These are phyloP conservation scores for Akanthomyces muscarius DNA, from an alignment of 2,329 filamentous ascomycete genomes.

Conservation along the genomic window DNA sequence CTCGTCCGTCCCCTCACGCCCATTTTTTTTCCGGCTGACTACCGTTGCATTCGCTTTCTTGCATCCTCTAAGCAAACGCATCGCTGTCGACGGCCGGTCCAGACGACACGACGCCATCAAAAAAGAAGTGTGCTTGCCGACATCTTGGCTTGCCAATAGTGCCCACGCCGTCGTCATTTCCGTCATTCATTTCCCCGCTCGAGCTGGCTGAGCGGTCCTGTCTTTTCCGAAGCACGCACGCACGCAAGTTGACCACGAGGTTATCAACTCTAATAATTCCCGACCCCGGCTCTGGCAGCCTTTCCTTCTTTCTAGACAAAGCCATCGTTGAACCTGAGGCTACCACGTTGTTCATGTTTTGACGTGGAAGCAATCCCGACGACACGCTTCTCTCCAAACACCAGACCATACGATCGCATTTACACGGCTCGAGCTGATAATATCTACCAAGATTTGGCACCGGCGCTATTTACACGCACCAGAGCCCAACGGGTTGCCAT, in stretches of 20 bases:
- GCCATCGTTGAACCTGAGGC: background rate
- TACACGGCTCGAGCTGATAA: background rate
- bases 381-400: background rate
- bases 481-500: no score
- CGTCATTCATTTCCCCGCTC: conserved; percentile 1
- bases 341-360: background rate
- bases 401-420: background rate
- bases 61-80: conserved; percentile 7
- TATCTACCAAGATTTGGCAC: background rate
- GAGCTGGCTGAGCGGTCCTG: conserved; percentile 13
- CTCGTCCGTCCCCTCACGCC: conserved; percentile 2
- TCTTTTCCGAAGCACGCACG: conserved; percentile 8
- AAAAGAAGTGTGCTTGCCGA: background rate
- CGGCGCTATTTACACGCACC: background rate
- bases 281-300: conserved; percentile 9
- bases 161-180: background rate
- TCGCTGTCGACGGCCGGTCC: conserved; percentile 14
- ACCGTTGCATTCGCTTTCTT: conserved; percentile 8
- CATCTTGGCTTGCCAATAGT: conserved; percentile 12
- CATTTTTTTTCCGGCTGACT: conserved; percentile 1
- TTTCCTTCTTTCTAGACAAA: background rate
- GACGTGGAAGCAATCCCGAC: background rate
- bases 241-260: background rate
- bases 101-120: conserved; percentile 2
- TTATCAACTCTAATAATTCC: conserved; percentile 10